Evolutionary conservation across 148 eudicot genomes (phyloP), one percentile per base, ranked within the genome.

Genomic region (Camellia granthamiana): DNA sequence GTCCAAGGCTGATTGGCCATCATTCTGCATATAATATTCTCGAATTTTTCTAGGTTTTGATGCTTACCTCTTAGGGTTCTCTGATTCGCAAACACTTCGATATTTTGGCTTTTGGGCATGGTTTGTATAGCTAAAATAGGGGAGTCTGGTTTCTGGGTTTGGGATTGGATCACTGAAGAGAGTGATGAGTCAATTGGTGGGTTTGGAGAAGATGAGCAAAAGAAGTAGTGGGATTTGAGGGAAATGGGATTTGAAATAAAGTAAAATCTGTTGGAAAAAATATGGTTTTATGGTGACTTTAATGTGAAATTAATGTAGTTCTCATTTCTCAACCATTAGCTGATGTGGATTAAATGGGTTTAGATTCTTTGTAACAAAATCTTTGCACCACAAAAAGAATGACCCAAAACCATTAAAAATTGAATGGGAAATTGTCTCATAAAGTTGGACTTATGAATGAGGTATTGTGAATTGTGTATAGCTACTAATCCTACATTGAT

Each of bases 1-100:
- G 97, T 94, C 98, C 97, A 94, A 0, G 86, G 92, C 72, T 97
- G 84, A 81, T 86, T 94, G 19, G 93, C 89, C 97, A 94, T 92
- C 98, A 94, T 94, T 77, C 92, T 84, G 80, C 89, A 86, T 6
- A 94, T 90, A 14, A 83, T 69, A 85, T 90, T 88, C 84, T 93
- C 95, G 15, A 88, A 6, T 18, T 89, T 90, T 83, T 93, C 94
- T 43, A 87, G 84, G 88, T 81, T 89, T 30, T 72, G 88, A 64
- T 44, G 80, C 83, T 79, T 89, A 81, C 90, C 92, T 86, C 88
- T 75, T 41, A 56, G 77, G 47, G 14, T 6, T 67, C 89, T 77
- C 77, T 55, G 84, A 47, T 70, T 80, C 72, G 16, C 72, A 19
- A 3, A 73, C 56, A 23, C 61, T 58, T 42, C 66, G 19, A 3